phyloP scores from a whole-genome alignment of 2,329 filamentous ascomycete genomes.

The Fusarium transvaalense region DNA sequence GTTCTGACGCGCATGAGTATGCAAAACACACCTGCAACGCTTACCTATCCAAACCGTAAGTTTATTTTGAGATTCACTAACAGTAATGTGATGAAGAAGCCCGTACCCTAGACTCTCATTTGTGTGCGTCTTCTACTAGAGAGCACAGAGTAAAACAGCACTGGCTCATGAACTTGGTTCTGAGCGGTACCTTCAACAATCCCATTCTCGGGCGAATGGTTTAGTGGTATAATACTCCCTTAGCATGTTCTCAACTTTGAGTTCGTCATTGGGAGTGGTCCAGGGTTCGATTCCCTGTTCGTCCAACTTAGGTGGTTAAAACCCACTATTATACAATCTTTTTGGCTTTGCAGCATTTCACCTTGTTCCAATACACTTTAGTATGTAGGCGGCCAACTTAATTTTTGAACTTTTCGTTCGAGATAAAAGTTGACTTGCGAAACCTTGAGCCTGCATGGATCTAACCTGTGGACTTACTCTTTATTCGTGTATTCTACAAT shows the following conservation, averaged over 20 bases:
- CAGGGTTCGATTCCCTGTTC: conserved; percentile 40
- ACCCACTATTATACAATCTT: conserved; percentile 16
- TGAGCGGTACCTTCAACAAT: background rate
- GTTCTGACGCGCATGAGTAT: conserved; percentile 2
- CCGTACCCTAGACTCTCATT: background rate
- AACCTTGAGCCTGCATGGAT: no score
- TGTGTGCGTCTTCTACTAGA: background rate
- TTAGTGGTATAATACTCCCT: conserved; percentile 44
- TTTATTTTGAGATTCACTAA: background rate
- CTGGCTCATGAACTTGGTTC: conserved; percentile 14
- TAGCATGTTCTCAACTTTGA: conserved; percentile 27
- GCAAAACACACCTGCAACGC: background rate
- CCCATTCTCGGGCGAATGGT: conserved; percentile 37
- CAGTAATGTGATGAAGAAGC: no score
- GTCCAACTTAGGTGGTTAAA: conserved; percentile 30
- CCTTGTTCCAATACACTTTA: no score
- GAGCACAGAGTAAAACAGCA: background rate
- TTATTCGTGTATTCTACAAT: no score
- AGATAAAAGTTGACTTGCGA: no score
- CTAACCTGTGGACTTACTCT: no score
- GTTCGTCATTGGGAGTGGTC: conserved; percentile 29
- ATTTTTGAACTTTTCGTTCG: no score
- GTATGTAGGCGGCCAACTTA: no score
- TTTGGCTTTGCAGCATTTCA: background rate
- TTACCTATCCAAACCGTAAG: background rate